Base-by-base conservation (phyloP, 495 filamentous ascomycete genomes). In the Penicillium soppii region DNA sequence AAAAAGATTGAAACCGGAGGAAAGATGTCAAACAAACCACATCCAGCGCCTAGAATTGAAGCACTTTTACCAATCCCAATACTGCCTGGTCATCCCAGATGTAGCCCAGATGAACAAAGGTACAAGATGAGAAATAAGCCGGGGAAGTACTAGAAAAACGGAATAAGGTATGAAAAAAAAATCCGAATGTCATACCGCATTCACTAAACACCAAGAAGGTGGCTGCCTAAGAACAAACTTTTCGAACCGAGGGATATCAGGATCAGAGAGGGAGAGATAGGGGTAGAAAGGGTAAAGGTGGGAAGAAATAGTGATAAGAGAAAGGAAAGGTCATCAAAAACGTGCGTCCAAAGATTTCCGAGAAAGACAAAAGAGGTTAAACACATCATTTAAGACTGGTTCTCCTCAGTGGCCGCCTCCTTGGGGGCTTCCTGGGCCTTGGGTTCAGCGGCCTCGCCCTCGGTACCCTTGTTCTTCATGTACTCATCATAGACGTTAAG, bases 401-500 rank as follows among this genome's bases (percentile, higher is more conserved):
- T 73, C 62, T 75, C 74, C 63, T 77, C 74, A 26, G 66, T 58
- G 27, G 69, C 55, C 53, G 58, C 52, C 66, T 75, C 72, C 66
- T 73, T 69, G 20, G 65, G 63, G 51, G 63, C 64, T 65, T 77
- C 73, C 68, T 75, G 59, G 61, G 71, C 66, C 67, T 77, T 74
- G 49, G 65, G 39, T 52, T 74, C 63, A 52, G 67, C 43, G 29
- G 62, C 43, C 55, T 71, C 70, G 40, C 65, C 61, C 57, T 72
- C 72, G 56, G 61, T 65, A 58, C 69, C 67, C 71, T 77, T 77
- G 68, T 82, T 86, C 82, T 97, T 97, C 71, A 97, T 85, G 65
- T 99, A 99, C 68, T 97, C 95, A 61, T 99, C 90, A 70, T 97
- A 99, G 53, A 99, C 94, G 53, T 79, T 88, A 65, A 99, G 84